A percentile compares a stretch with the other conserved stretches of the same genome.
These are phyloP conservation scores for Fusarium euwallaceae DNA, from an alignment of 2,329 filamentous ascomycete species.

Conservation along the genomic window DNA sequence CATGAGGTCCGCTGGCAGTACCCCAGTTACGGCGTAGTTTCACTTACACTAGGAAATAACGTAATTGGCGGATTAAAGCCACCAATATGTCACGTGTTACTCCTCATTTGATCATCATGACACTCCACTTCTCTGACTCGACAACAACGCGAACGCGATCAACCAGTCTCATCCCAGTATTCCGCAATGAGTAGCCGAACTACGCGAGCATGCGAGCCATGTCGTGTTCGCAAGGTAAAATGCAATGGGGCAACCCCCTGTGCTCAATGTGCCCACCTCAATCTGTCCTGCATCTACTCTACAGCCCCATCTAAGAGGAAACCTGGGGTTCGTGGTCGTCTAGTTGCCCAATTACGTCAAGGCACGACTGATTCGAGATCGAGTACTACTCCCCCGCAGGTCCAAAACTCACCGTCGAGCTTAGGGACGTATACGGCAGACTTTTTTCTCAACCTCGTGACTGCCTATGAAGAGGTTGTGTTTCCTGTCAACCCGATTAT, in stretches of 20 bases:
- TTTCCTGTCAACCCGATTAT: slow-evolving; percentile 55
- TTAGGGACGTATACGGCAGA: slow-evolving; percentile 42
- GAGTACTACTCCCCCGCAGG: slow-evolving; percentile 22
- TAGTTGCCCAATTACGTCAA: slow-evolving; percentile 53
- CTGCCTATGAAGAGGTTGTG: slow-evolving; percentile 52
- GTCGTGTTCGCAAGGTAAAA: slow-evolving; percentile 55
- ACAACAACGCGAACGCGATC: neutral
- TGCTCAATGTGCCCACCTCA: slow-evolving; percentile 53
- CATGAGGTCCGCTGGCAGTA: too few relatives aligned
- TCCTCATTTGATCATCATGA: neutral
- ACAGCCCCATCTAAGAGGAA: slow-evolving; percentile 51
- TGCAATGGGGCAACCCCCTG: slow-evolving; percentile 52
- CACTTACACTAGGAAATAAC: neutral
- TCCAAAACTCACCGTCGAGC: slow-evolving; percentile 19
- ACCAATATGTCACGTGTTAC: neutral
- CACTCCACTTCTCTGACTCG: neutral
- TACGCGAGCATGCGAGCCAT: slow-evolving; percentile 54
- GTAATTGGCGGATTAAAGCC: neutral
- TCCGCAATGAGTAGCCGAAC: slow-evolving; percentile 24
- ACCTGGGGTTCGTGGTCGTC: slow-evolving; percentile 51
- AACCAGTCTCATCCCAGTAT: neutral
- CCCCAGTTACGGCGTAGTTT: neutral
- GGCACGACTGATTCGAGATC: slow-evolving; percentile 34
- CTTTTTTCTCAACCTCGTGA: slow-evolving; percentile 52
- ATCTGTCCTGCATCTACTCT: slow-evolving; percentile 52